phyloP scores from a whole-genome alignment of 2,329 filamentous ascomycete species.

The Exophiala aquamarina region DNA sequence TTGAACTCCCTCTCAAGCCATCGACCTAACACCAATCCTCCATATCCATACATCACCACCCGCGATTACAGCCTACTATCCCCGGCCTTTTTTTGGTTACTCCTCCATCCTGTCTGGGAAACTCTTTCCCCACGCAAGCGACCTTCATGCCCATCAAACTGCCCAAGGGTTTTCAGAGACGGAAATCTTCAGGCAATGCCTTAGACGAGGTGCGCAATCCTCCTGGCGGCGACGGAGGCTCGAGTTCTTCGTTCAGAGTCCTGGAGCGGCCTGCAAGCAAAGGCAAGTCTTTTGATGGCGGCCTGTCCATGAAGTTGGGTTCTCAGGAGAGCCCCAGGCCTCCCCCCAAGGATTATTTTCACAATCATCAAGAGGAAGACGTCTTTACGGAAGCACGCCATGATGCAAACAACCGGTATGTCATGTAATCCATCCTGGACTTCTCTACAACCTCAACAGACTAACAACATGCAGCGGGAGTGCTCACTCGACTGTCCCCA shows the following conservation, averaged over 20 bases:
- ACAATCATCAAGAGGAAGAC: constrained; percentile 31
- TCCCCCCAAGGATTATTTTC: constrained; percentile 35
- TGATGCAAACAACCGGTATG: constrained; percentile 39
- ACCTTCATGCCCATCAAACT: constrained; percentile 56
- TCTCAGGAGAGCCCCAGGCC: constrained; percentile 31
- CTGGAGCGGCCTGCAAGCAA: constrained; percentile 50
- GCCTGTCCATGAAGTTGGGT: constrained; percentile 33
- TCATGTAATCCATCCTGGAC: neutral
- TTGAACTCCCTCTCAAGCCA: constrained; percentile 15
- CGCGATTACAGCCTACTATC: neutral
- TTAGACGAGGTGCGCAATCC: constrained; percentile 48
- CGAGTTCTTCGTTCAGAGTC: constrained; percentile 52
- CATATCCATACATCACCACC: constrained; percentile 4
- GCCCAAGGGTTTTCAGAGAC: constrained; percentile 52
- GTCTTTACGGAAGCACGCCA: constrained; percentile 40
- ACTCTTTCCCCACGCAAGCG: constrained; percentile 14
- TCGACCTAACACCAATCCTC: constrained; percentile 12
- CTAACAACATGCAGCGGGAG: constrained; percentile 40
- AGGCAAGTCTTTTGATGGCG: constrained; percentile 45
- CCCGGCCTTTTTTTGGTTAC: neutral
- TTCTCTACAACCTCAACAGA: neutral
- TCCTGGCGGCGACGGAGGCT: constrained; percentile 22
- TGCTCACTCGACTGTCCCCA: constrained; percentile 46
- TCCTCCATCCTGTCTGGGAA: constrained; percentile 10
- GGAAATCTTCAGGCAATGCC: constrained; percentile 56